Evolutionary conservation across 768 basidiomycete genomes (phyloP).

Genomic region (Crassisporium funariophilum): DNA sequence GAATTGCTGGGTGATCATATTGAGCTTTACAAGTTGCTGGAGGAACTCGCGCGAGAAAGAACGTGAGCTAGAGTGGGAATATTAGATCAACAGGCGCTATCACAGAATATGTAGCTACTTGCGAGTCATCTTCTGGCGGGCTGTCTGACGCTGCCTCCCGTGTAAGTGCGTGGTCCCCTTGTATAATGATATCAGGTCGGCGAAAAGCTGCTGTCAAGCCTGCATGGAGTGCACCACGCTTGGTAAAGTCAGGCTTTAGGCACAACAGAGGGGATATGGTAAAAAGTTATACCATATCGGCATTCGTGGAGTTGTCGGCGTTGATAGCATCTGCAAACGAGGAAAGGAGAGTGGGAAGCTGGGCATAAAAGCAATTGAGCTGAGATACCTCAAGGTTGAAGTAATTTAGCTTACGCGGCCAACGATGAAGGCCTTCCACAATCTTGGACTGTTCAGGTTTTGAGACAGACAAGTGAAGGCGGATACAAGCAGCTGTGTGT

Average conservation of each 20-base stretch:
- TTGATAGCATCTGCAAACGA: slow-evolving; percentile 58
- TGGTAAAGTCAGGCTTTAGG: slow-evolving; percentile 24
- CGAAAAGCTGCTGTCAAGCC: slow-evolving; percentile 52
- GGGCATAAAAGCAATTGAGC: slow-evolving; percentile 2
- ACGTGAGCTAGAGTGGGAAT: no score
- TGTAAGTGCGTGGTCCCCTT: slow-evolving; percentile 51
- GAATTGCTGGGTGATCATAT: slow-evolving; percentile 56
- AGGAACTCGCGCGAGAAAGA: slow-evolving; percentile 52
- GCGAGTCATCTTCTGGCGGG: slow-evolving; percentile 32
- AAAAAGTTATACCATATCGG: slow-evolving; percentile 56
- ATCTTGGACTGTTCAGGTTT: slow-evolving; percentile 32
- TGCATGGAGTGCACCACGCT: slow-evolving; percentile 47
- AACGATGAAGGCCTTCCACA: slow-evolving; percentile 76
- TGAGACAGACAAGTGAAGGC: slow-evolving; percentile 66
- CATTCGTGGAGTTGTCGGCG: slow-evolving; percentile 49
- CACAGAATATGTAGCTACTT: slow-evolving; percentile 10
- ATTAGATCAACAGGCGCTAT: no score
- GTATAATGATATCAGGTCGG: slow-evolving; percentile 55
- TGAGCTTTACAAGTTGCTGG: slow-evolving; percentile 52
- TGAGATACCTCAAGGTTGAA: neutral
- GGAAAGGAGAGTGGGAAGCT: slow-evolving; percentile 60
- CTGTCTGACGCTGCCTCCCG: slow-evolving; percentile 28
- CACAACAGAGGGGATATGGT: neutral
- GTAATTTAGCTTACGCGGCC: slow-evolving; percentile 57
- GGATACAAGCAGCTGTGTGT: slow-evolving; percentile 66